Evolutionary conservation across 768 basidiomycete genomes (phyloP).

Genomic region (Phlebiopsis gigantea): DNA sequence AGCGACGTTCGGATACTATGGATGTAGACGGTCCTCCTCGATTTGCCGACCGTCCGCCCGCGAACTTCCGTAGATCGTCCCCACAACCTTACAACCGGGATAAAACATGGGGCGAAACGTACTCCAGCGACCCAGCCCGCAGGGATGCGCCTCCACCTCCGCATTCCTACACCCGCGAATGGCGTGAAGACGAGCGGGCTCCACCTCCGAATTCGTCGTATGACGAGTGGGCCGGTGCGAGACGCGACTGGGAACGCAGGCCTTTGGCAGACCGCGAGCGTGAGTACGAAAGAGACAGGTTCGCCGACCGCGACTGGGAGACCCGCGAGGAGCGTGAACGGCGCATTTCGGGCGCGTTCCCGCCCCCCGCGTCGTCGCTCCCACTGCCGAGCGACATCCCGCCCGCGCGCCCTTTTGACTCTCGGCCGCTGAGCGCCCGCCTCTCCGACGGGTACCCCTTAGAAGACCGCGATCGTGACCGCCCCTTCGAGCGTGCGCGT

Average conservation of each 20-base stretch:
- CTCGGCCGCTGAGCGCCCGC: conserved; percentile 21
- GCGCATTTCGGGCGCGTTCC: conserved; percentile 15
- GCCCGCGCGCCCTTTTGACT: conserved; percentile 18
- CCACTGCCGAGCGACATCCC: conserved; percentile 1
- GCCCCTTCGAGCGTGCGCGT: conserved; percentile 16
- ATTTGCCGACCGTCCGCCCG: conserved; percentile 10
- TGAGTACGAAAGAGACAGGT: conserved; percentile 14
- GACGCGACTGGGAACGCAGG: conserved; percentile 14
- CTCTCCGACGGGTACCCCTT: conserved; percentile 18
- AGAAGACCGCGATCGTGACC: conserved; percentile 19
- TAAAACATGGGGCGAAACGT: conserved; percentile 19
- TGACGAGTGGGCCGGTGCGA: conserved; percentile 21
- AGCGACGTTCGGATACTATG: conserved; percentile 18
- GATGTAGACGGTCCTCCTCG: conserved; percentile 20
- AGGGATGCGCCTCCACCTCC: conserved; percentile 6
- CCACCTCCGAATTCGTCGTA: conserved; percentile 2
- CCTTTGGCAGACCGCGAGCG: conserved; percentile 14
- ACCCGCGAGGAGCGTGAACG: conserved; percentile 27
- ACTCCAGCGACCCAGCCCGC: conserved; percentile 14
- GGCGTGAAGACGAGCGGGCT: conserved; percentile 17
- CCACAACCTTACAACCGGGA: conserved; percentile 13
- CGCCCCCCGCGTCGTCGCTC: conserved; percentile 5
- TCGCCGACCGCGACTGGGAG: conserved; percentile 24
- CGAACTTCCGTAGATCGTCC: conserved; percentile 19
- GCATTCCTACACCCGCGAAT: conserved; percentile 16